A percentile compares a stretch with the other conserved stretches of the same genome.
phyloP scores from a whole-genome alignment of 106 monocot genomes.

The Posidonia australis region DNA sequence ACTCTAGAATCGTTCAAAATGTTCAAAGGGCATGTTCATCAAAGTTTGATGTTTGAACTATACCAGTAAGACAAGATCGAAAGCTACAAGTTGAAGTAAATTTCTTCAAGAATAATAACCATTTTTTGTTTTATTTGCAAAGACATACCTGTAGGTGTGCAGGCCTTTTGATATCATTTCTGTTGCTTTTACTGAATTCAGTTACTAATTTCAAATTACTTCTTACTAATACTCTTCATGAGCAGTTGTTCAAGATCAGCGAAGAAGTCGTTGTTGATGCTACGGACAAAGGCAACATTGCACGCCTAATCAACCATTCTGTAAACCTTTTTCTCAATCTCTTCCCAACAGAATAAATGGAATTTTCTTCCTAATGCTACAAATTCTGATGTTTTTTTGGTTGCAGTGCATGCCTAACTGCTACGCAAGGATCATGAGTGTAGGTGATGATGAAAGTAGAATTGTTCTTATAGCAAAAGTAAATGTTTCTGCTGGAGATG shows the following conservation, averaged over 20 bases:
- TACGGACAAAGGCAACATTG: constrained; percentile 86
- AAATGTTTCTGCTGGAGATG: constrained; percentile 66
- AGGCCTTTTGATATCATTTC: no score
- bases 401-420: constrained; percentile 93
- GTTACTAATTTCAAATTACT: not conserved
- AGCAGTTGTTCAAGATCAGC: constrained; percentile 88
- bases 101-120: no score
- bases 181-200: not conserved
- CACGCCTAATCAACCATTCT: constrained; percentile 88
- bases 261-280: constrained; percentile 95
- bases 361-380: not conserved
- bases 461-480: constrained; percentile 84
- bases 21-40: no score
- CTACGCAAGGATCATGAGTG: constrained; percentile 91
- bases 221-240: no score
- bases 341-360: not conserved
- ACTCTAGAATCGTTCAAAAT: no score
- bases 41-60: not conserved
- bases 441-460: constrained; percentile 59
- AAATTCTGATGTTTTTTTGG: not conserved
- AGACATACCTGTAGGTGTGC: no score
- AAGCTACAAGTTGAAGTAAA: no score
- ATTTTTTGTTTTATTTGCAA: no score
- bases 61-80: no score
- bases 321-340: constrained; percentile 18